Evolutionary conservation across 768 basidiomycete genomes (phyloP).

Genomic region (Russula ochroleuca): DNA sequence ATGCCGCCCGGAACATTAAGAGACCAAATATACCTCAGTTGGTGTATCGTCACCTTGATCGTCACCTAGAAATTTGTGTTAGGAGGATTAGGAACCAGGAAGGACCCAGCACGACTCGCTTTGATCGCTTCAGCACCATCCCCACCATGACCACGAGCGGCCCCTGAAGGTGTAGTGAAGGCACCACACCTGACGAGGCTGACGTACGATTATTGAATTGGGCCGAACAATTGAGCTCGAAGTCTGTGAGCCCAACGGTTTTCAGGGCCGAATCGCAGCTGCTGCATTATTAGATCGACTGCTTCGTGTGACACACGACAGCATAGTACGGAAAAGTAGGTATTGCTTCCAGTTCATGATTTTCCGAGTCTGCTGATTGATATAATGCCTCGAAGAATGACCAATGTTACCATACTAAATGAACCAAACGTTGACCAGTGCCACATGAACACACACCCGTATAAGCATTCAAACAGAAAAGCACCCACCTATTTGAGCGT

Average conservation of each 20-base stretch:
- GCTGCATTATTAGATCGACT: slow-evolving; percentile 81
- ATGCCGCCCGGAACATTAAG: slow-evolving; percentile 8
- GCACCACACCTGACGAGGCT: slow-evolving; percentile 72
- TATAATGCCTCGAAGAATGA: slow-evolving; percentile 74
- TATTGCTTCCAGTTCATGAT: slow-evolving; percentile 93
- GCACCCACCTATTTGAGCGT: no score
- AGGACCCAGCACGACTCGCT: no score
- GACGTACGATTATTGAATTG: slow-evolving; percentile 70
- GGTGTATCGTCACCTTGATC: no score
- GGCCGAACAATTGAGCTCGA: slow-evolving; percentile 66
- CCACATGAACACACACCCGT: slow-evolving; percentile 54
- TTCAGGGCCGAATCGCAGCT: slow-evolving; percentile 86
- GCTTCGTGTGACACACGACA: slow-evolving; percentile 84
- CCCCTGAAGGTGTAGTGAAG: slow-evolving; percentile 51
- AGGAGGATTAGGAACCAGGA: no score
- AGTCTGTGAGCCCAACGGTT: slow-evolving; percentile 78
- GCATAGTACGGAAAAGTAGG: slow-evolving; percentile 80
- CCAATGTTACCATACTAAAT: slow-evolving; percentile 4
- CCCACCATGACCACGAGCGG: slow-evolving; percentile 47
- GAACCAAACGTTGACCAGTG: slow-evolving; percentile 38
- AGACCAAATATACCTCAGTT: no score
- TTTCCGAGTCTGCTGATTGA: slow-evolving; percentile 95
- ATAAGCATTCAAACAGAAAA: slow-evolving; percentile 94
- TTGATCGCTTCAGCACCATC: slow-evolving; percentile 91
- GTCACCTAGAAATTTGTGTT: slow-evolving; percentile 44